phyloP scores from a whole-genome alignment of 140 eudicot species.

The Flaveria floridana region DNA sequence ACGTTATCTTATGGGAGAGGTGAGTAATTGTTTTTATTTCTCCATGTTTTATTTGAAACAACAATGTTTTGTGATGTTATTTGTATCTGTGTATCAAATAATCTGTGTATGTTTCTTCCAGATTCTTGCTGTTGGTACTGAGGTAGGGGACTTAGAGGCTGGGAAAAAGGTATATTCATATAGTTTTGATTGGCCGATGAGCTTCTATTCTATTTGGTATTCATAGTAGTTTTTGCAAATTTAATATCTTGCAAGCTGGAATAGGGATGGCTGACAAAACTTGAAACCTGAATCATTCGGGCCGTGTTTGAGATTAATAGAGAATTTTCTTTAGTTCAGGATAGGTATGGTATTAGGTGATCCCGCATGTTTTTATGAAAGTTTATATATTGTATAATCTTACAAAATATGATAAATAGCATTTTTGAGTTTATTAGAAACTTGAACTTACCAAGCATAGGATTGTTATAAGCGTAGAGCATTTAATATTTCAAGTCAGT shows the following conservation, averaged over 20 bases:
- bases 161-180: slow-evolving; percentile 75
- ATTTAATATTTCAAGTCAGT: background rate
- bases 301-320: background rate
- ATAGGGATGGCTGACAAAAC: background rate
- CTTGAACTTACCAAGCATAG: background rate
- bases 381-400: no score
- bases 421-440: background rate
- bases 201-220: slow-evolving; percentile 14
- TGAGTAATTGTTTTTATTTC: slow-evolving; percentile 29
- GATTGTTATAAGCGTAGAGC: background rate
- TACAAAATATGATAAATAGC: no score
- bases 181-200: background rate
- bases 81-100: background rate
- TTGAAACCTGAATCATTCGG: background rate
- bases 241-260: background rate
- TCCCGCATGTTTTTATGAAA: background rate
- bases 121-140: slow-evolving; percentile 90
- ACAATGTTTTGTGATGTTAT: slow-evolving; percentile 2
- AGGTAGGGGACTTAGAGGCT: slow-evolving; percentile 66
- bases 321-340: background rate
- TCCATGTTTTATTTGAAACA: background rate
- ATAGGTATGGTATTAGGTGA: background rate
- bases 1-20: slow-evolving; percentile 96
- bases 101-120: slow-evolving; percentile 27
- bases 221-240: background rate